These are phyloP conservation scores for Neoarthrinium moseri DNA, from an alignment of 2,329 filamentous ascomycete genomes.

Conservation along the genomic window DNA sequence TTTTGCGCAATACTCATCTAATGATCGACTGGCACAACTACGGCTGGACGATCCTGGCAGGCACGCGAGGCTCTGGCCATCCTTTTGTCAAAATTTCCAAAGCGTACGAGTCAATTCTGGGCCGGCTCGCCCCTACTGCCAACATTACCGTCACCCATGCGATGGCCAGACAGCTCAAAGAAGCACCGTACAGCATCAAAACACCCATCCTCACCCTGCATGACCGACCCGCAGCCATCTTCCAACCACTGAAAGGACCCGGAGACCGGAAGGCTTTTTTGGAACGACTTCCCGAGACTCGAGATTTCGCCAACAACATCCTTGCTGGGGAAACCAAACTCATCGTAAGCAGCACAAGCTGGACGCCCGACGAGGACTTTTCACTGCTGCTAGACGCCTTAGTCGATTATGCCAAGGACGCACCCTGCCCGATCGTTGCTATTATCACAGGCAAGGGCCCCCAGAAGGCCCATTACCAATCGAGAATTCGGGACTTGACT, in stretches of 20 bases:
- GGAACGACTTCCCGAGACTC: constrained; percentile 62
- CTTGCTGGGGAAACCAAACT: constrained; percentile 60
- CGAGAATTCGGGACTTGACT: constrained; percentile 61
- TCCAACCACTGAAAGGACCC: constrained; percentile 62
- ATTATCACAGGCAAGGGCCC: constrained; percentile 96
- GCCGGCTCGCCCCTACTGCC: constrained; percentile 62
- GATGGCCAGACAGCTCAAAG: constrained; percentile 73
- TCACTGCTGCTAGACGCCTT: constrained; percentile 81
- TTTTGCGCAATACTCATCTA: constrained; percentile 75
- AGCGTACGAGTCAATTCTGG: constrained; percentile 73
- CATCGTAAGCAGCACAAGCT: constrained; percentile 90
- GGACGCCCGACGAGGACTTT: constrained; percentile 97
- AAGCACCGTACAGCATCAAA: constrained; percentile 62
- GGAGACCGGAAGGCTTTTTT: constrained; percentile 60
- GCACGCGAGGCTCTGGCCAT: constrained; percentile 56
- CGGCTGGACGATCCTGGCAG: constrained; percentile 85
- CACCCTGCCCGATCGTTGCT: constrained; percentile 68
- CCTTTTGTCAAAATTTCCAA: constrained; percentile 76
- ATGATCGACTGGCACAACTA: constrained; percentile 99
- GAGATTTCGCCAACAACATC: constrained; percentile 57
- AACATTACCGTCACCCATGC: constrained; percentile 89
- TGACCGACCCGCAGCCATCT: constrained; percentile 81
- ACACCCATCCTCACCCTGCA: constrained; percentile 72
- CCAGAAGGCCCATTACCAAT: constrained; percentile 72
- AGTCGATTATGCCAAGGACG: constrained; percentile 63